Conservation (phyloP, 163 green algal genomes). For the Coccomyxa subellipsoidea region DNA sequence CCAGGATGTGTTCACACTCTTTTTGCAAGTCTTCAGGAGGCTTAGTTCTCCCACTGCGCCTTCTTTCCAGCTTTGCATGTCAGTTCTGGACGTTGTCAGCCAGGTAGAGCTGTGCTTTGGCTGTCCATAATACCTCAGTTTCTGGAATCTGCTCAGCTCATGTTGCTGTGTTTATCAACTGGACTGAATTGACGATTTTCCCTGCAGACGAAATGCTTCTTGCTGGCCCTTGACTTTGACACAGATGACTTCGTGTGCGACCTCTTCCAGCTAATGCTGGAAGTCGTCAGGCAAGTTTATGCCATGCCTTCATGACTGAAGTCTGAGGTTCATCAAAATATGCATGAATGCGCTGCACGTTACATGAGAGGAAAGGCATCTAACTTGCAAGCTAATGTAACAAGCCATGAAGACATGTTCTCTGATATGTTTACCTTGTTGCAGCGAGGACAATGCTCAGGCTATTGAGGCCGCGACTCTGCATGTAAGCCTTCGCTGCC, state of each 20-base stretch:
- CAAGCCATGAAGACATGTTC: too few species aligned
- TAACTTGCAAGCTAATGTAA: too few species aligned
- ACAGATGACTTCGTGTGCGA: slow-evolving; percentile 39
- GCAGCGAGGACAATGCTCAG: slow-evolving; percentile 37
- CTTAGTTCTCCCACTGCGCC: slow-evolving; percentile 45
- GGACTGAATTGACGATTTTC: not conserved
- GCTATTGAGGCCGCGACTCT: slow-evolving; percentile 21
- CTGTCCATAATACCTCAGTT: not conserved
- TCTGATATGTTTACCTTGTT: not conserved
- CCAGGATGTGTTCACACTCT: slow-evolving; percentile 50
- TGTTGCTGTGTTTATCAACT: not conserved
- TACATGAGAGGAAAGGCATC: too few species aligned
- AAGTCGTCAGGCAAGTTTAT: slow-evolving; percentile 46
- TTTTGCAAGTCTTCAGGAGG: slow-evolving; percentile 48
- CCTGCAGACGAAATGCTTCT: slow-evolving; percentile 47
- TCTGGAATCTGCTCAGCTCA: too few species aligned
- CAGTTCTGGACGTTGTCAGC: slow-evolving; percentile 48
- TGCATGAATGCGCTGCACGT: too few species aligned
- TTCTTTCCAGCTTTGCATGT: slow-evolving; percentile 49
- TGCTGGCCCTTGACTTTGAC: slow-evolving; percentile 61
- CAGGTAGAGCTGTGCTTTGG: slow-evolving; percentile 30
- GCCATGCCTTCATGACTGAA: too few species aligned
- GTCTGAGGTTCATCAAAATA: too few species aligned
- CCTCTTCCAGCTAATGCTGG: slow-evolving; percentile 44
- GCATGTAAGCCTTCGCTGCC: slow-evolving; percentile 13